These are phyloP conservation scores for Dothistroma pini DNA, from an alignment of 2,329 filamentous ascomycete genomes.

Conservation along the genomic window DNA sequence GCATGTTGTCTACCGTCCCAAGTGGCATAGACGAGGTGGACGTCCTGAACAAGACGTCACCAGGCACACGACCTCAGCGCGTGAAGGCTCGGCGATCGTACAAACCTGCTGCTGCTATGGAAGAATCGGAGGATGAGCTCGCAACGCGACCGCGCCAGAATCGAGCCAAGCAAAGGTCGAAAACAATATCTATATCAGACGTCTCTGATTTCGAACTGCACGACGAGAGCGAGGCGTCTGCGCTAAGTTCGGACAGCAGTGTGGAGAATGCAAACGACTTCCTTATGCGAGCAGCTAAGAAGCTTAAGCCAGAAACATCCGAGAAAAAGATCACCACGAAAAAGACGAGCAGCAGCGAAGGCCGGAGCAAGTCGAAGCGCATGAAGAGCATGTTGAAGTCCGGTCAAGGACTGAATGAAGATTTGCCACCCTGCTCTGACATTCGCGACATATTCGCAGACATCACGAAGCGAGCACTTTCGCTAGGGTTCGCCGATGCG, in stretches of 20 bases:
- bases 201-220: neutral
- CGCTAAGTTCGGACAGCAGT: neutral
- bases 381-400: neutral
- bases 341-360: neutral
- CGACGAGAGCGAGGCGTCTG: neutral
- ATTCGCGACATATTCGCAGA: constrained; percentile 50
- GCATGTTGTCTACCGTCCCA: neutral
- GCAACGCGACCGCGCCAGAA: neutral
- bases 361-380: too few species aligned
- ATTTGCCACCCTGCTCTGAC: constrained; percentile 45
- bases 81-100: neutral
- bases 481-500: constrained; percentile 36
- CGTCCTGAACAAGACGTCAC: neutral
- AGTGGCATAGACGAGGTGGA: neutral
- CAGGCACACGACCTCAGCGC: neutral
- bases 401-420: constrained; percentile 25
- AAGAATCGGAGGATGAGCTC: constrained; percentile 5
- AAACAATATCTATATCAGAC: neutral
- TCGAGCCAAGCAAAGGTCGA: neutral
- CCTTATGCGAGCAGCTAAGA: neutral
- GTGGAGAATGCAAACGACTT: neutral
- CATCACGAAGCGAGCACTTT: constrained; percentile 41
- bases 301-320: neutral
- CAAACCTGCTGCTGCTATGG: neutral
- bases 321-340: neutral